phyloP scores from a whole-genome alignment of 108 stramenopile species.

The Chaetoceros muelleri region DNA sequence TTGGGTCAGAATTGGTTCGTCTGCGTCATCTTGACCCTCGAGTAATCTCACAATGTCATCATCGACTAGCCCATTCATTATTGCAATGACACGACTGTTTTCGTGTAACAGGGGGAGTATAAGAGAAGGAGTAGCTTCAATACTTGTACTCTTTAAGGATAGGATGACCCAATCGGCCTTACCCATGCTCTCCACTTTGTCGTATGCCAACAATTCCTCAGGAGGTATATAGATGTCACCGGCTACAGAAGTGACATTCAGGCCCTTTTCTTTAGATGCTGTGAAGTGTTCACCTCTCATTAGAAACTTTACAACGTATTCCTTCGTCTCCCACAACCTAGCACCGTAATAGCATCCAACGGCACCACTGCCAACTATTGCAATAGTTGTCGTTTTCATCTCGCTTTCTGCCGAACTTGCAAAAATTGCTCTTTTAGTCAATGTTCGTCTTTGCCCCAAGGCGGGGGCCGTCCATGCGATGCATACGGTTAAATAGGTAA shows the following conservation, averaged over 20 bases:
- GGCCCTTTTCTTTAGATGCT: constrained; percentile 36
- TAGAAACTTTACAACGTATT: constrained; percentile 56
- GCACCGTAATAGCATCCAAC: constrained; percentile 65
- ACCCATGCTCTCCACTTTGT: constrained; percentile 22
- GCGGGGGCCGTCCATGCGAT: too few relatives aligned
- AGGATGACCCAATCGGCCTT: constrained; percentile 74
- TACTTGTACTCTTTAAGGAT: constrained; percentile 48
- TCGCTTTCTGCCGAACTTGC: too few relatives aligned
- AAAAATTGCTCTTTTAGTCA: too few relatives aligned
- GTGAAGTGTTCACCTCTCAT: constrained; percentile 57
- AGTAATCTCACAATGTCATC: constrained; percentile 42
- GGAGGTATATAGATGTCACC: constrained; percentile 64
- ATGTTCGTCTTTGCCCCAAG: too few relatives aligned
- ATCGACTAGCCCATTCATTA: constrained; percentile 85
- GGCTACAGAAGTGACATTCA: constrained; percentile 44
- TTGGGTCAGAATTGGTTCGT: constrained; percentile 14
- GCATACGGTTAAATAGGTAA: too few relatives aligned
- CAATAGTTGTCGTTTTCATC: too few relatives aligned
- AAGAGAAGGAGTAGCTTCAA: constrained; percentile 43
- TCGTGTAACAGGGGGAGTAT: constrained; percentile 44
- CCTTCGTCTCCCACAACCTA: constrained; percentile 56
- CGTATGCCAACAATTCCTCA: constrained; percentile 37
- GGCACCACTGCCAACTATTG: constrained; percentile 50
- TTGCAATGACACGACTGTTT: constrained; percentile 47
- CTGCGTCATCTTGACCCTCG: constrained; percentile 17